Percentiles rank a stretch among this genome's conserved stretches.
phyloP scores from a whole-genome alignment of 2,329 filamentous ascomycete genomes.

The Arthrobotrys conoides region DNA sequence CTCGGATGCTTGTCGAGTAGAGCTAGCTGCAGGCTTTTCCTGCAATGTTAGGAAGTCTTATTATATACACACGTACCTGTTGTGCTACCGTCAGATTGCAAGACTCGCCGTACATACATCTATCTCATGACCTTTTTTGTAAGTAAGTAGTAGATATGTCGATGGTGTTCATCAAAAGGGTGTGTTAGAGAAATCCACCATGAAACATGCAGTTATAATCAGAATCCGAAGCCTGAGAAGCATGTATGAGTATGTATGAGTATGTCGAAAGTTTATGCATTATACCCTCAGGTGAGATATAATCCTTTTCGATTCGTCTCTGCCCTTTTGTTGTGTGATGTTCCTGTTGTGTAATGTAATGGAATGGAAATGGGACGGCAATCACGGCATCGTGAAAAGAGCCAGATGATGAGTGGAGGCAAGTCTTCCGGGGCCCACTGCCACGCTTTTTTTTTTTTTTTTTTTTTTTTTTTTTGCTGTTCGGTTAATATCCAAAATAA shows the following conservation, averaged over 20 bases:
- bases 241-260: no score
- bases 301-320: constrained; percentile 35
- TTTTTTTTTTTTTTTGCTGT: no score
- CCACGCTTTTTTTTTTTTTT: no score
- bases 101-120: constrained; percentile 26
- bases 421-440: constrained; percentile 44
- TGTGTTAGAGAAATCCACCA: constrained; percentile 16
- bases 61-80: constrained; percentile 40
- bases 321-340: constrained; percentile 12
- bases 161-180: constrained; percentile 28
- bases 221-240: constrained; percentile 14
- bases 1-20: constrained; percentile 22
- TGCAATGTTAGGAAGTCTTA: constrained; percentile 32
- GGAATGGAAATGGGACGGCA: constrained; percentile 44
- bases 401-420: constrained; percentile 31
- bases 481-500: constrained; percentile 57
- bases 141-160: no score
- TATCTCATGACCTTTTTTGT: constrained; percentile 53
- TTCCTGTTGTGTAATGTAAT: constrained; percentile 50
- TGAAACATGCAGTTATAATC: constrained; percentile 48
- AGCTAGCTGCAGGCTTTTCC: constrained; percentile 24
- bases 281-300: constrained; percentile 47
- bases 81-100: constrained; percentile 53
- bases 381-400: constrained; percentile 41
- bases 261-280: constrained; percentile 31